Percentiles rank a stretch among this genome's conserved stretches.
Evolutionary conservation across 192 early-diverging fungal species (phyloP).

Genomic region (Dissophora ornata): DNA sequence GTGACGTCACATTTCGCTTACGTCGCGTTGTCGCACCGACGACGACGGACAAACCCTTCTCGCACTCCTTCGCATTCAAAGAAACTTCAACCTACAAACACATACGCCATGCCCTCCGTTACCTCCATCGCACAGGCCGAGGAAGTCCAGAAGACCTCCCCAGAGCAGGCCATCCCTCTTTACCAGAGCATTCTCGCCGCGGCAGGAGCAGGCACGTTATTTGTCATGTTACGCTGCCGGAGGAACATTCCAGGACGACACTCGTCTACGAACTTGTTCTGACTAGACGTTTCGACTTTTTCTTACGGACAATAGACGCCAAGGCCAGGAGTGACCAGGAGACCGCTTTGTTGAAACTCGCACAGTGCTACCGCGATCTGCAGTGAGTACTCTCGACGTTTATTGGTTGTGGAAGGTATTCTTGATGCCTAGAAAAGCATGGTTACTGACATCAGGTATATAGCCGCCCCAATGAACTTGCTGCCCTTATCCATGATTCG

Average conservation of each 20-base stretch:
- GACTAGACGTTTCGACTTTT: too few species aligned
- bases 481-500: conserved; percentile 83
- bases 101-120: conserved; percentile 42
- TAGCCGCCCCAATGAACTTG: conserved; percentile 83
- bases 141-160: conserved; percentile 68
- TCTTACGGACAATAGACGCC: conserved; percentile 9
- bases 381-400: conserved; percentile 59
- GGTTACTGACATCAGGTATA: too few species aligned
- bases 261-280: too few species aligned
- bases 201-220: conserved; percentile 34
- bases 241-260: background rate
- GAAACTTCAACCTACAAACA: conserved; percentile 2
- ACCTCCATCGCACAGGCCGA: conserved; percentile 61
- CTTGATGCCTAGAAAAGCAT: too few species aligned
- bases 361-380: conserved; percentile 76
- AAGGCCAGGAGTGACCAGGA: conserved; percentile 70
- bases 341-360: conserved; percentile 75
- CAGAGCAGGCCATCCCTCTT: conserved; percentile 69
- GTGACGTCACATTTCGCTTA: conserved; percentile 13
- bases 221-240: background rate
- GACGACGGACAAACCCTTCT: too few species aligned
- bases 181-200: conserved; percentile 71
- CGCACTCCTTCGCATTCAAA: background rate
- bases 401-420: too few species aligned
- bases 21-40: too few species aligned